A percentile compares a stretch with the other conserved stretches of the same genome.
Evolutionary conservation across 2,329 filamentous ascomycete species (phyloP).

Genomic region (Nemania sp.): DNA sequence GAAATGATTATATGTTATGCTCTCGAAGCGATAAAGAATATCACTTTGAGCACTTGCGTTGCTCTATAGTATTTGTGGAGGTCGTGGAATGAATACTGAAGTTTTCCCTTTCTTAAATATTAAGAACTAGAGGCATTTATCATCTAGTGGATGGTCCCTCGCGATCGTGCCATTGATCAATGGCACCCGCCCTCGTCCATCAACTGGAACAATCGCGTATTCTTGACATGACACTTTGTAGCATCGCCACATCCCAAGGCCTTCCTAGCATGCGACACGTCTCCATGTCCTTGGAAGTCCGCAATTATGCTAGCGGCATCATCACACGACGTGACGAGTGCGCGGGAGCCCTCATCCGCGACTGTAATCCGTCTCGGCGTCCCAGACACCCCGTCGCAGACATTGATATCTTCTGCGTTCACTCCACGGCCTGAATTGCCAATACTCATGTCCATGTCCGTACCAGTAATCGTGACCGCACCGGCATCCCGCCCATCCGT

Average conservation of each 20-base stretch:
- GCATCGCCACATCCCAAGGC: conserved; percentile 44
- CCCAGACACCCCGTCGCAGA: conserved; percentile 2
- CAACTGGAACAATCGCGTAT: conserved; percentile 49
- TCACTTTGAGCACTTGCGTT: not conserved
- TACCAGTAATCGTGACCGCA: not conserved
- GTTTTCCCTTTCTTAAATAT: no score
- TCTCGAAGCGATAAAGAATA: not conserved
- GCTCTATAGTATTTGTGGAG: not conserved
- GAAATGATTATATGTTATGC: not conserved
- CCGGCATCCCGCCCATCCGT: not conserved
- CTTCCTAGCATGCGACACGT: conserved; percentile 36
- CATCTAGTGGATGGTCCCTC: not conserved
- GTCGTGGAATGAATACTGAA: no score
- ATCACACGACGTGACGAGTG: conserved; percentile 47
- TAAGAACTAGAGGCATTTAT: no score
- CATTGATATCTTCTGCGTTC: not conserved
- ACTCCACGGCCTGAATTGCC: not conserved
- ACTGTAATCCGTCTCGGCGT: not conserved
- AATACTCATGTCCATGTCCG: not conserved
- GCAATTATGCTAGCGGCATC: conserved; percentile 48
- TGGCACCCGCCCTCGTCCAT: conserved; percentile 45
- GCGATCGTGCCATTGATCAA: not conserved
- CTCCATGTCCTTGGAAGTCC: conserved; percentile 44
- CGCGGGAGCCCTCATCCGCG: not conserved
- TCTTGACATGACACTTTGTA: conserved; percentile 48